Evolutionary conservation across 192 early-diverging fungal species (phyloP), one percentile per base, ranked within the genome.

Genomic region (Endogone sp.): DNA sequence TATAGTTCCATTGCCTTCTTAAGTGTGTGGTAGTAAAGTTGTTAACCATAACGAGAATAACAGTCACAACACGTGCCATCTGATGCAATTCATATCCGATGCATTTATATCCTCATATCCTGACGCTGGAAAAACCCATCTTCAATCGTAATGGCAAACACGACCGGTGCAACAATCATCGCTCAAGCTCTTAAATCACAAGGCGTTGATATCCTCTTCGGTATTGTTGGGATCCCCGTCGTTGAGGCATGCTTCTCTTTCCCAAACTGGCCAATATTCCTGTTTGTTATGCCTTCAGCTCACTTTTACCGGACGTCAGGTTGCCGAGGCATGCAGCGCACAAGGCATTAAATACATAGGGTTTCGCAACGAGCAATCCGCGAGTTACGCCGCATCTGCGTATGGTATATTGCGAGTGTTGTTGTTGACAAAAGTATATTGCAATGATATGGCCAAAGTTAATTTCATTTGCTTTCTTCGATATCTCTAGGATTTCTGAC

Each of bases 351-450:
- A 71, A 64, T 92, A 89, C 67, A 78, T 91, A 69, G 84, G 83
- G 13, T 90, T 92, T 73, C 82, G 89, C 64, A 91, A 92, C 76
- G 90, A 91, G 67, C 90, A 91, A 79, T 89, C 90, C 8, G 87
- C 88, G 62, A 84, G 83, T 70, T 90, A 90, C 70, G 90, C 89
- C 29, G 90, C 89, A 20, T 83, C 86, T 13, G 86, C 80, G 8
- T 86, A 82, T 69, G 79, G 78, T 75, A 63, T 30, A 27, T 75
- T 3, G 20, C 4, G 24, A 59, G 11, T 2, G 27, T 27, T 8
- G 23, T 22, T 70, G 23, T 67, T 66, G 49, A 60, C 56, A 11
- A 70, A 31, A 49, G 13, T n/a, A n/a, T n/a, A n/a, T n/a, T 55
- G 31, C n/a, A 57, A 29, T 29, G 26, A 67, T 61, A 29, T 0